Percentiles rank a stretch among this genome's conserved stretches.
Conservation (phyloP, 1,284 basidiomycete genomes). For the Microbotryum intermedium region DNA sequence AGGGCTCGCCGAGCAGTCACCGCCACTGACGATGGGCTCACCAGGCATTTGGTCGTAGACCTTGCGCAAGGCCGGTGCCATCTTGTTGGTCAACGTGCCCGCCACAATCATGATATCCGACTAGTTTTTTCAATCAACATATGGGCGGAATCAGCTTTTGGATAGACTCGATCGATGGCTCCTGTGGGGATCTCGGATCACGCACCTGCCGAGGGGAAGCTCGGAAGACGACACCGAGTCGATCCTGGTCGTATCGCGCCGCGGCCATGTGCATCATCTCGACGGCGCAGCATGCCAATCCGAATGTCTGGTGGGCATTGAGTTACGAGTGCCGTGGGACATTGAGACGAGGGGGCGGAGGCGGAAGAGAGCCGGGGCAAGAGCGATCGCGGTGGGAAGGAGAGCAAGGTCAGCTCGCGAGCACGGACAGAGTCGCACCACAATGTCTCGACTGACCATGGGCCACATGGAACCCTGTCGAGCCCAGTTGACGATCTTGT, state of each 20-base stretch:
- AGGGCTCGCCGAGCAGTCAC: no score
- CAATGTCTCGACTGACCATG: conserved; percentile 54
- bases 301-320: conserved; percentile 42
- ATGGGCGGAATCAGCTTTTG: not conserved
- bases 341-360: not conserved
- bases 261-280: conserved; percentile 91
- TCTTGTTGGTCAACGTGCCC: conserved; percentile 98
- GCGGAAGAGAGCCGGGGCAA: no score
- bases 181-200: not conserved
- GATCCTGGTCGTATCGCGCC: conserved; percentile 96
- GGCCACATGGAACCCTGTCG: conserved; percentile 99
- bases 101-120: conserved; percentile 99
- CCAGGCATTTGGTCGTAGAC: conserved; percentile 84
- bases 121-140: conserved; percentile 45
- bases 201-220: conserved; percentile 67
- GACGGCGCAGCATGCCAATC: conserved; percentile 96
- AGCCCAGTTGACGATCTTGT: conserved; percentile 97
- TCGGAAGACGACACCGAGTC: conserved; percentile 95
- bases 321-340: not conserved
- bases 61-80: conserved; percentile 93
- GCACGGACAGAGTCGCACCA: not conserved
- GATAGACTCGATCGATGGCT: not conserved
- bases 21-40: no score
- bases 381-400: not conserved
- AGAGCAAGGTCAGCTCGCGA: not conserved